Evolutionary conservation across 2,329 filamentous ascomycete genomes (phyloP).

Genomic region (Aspergillus hiratsukae): DNA sequence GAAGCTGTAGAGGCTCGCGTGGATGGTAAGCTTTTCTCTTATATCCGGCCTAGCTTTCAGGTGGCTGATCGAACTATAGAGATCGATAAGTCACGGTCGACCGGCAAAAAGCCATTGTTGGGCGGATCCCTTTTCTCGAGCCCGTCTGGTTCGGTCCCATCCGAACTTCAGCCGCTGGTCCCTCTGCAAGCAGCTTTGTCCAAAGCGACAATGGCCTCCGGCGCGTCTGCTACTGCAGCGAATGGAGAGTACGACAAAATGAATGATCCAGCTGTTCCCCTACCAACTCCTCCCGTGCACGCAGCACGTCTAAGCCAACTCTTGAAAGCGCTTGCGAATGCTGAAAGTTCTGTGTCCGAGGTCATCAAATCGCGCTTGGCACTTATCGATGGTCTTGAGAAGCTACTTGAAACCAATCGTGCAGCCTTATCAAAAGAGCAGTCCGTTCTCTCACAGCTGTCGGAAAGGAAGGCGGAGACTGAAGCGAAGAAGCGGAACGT

Average conservation of each 20-base stretch:
- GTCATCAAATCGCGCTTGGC: conserved; percentile 79
- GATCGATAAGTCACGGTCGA: conserved; percentile 52
- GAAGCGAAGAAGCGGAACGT: conserved; percentile 83
- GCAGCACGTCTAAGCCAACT: conserved; percentile 84
- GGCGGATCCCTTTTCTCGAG: conserved; percentile 69
- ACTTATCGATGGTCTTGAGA: conserved; percentile 76
- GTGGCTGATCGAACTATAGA: conserved; percentile 35
- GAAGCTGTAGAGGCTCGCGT: conserved; percentile 74
- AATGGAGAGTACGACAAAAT: conserved; percentile 81
- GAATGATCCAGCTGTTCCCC: conserved; percentile 62
- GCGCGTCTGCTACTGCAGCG: conserved; percentile 64
- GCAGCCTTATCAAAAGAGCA: conserved; percentile 67
- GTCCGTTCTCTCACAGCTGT: conserved; percentile 58
- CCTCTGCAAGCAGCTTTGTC: conserved; percentile 67
- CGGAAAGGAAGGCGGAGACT: conserved; percentile 63
- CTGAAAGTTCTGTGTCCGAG: conserved; percentile 83
- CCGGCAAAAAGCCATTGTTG: conserved; percentile 52
- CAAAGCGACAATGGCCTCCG: conserved; percentile 66
- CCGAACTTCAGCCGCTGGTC: conserved; percentile 72
- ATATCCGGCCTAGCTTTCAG: not conserved
- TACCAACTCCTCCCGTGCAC: conserved; percentile 82
- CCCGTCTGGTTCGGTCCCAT: conserved; percentile 57
- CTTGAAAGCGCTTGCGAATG: conserved; percentile 81
- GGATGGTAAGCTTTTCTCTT: conserved; percentile 57
- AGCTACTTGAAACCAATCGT: conserved; percentile 70